Conservation (phyloP, 1,284 basidiomycete genomes). For the Apiotrichum porosum region DNA sequence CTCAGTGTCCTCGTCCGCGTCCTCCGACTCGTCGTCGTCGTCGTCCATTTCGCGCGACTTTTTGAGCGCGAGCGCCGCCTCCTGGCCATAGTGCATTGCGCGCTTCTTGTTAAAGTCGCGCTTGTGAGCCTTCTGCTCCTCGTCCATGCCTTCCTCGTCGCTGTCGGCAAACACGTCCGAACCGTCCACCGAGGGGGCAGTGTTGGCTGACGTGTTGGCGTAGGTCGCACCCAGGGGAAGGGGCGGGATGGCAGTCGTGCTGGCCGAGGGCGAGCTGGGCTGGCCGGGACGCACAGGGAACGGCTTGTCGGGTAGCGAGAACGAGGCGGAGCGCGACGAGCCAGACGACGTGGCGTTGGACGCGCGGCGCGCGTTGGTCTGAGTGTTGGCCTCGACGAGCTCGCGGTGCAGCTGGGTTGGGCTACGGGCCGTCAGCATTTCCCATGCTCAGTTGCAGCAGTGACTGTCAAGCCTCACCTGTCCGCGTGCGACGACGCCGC, state of each 20-base stretch:
- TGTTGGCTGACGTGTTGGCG: slow-evolving; percentile 42
- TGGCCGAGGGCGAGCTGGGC: slow-evolving; percentile 12
- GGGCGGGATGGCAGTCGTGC: slow-evolving; percentile 49
- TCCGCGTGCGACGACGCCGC: slow-evolving; percentile 1
- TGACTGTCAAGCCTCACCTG: not conserved
- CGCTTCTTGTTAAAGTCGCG: slow-evolving; percentile 75
- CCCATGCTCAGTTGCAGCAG: not conserved
- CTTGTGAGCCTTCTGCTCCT: slow-evolving; percentile 80
- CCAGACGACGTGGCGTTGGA: slow-evolving; percentile 65
- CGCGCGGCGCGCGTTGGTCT: slow-evolving; percentile 22
- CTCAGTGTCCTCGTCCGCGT: slow-evolving; percentile 11
- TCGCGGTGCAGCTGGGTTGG: slow-evolving; percentile 2
- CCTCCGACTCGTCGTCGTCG: slow-evolving; percentile 33
- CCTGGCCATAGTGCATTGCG: slow-evolving; percentile 81
- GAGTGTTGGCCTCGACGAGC: slow-evolving; percentile 10
- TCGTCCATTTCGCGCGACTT: slow-evolving; percentile 38
- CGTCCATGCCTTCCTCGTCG: slow-evolving; percentile 76
- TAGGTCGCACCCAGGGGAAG: slow-evolving; percentile 48
- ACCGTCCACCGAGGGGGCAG: slow-evolving; percentile 11
- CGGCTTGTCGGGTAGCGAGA: slow-evolving; percentile 53
- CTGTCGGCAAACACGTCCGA: slow-evolving; percentile 53
- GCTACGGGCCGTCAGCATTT: no score
- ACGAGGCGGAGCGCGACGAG: slow-evolving; percentile 72
- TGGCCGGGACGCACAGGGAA: slow-evolving; percentile 38
- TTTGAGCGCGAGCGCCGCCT: slow-evolving; percentile 83